These are phyloP conservation scores for Vaucheria bursata DNA, from an alignment of 352 stramenopile genomes.

Conservation along the genomic window DNA sequence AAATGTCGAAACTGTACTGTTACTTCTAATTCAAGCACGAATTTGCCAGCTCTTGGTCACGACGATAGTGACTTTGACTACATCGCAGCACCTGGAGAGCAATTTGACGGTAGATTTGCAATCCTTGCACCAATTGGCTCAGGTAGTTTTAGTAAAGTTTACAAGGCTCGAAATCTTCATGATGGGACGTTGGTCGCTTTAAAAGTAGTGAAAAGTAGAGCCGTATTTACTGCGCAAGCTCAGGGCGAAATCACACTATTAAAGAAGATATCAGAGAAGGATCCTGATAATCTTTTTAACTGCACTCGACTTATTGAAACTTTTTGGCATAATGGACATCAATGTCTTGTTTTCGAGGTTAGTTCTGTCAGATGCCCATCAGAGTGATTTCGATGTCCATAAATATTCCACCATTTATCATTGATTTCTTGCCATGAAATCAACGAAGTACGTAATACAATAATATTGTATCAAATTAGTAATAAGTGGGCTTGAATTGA, in stretches of 20 bases:
- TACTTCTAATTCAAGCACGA: no score
- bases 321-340: conserved; percentile 90
- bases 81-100: conserved; percentile 80
- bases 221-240: conserved; percentile 86
- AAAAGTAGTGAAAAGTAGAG: conserved; percentile 82
- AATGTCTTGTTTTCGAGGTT: conserved; percentile 97
- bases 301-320: conserved; percentile 79
- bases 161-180: conserved; percentile 23
- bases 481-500: no score
- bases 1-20: no score
- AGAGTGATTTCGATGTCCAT: no score
- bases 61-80: conserved; percentile 96
- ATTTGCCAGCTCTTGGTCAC: conserved; percentile 79
- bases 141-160: conserved; percentile 70
- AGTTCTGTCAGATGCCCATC: no score
- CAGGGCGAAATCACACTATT: conserved; percentile 90
- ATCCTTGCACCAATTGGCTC: conserved; percentile 86
- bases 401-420: no score
- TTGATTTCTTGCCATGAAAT: no score
- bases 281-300: conserved; percentile 71
- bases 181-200: conserved; percentile 24
- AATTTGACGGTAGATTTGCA: conserved; percentile 83
- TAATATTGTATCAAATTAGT: no score
- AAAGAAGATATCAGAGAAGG: conserved; percentile 67
- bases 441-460: no score